phyloP scores from a whole-genome alignment of 257 asterid species.

The Ophiorrhiza pumila region DNA sequence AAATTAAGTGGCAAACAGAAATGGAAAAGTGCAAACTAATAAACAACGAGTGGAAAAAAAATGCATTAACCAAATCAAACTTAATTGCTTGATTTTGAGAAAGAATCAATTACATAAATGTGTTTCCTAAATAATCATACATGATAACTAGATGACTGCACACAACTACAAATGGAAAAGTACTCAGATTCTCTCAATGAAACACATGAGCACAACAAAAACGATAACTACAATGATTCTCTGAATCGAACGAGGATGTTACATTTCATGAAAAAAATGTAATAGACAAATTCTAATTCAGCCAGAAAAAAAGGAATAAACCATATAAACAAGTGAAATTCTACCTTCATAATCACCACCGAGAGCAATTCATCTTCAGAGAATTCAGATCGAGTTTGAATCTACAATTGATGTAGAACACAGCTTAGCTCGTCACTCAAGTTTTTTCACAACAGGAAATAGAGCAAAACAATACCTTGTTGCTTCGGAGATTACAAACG shows the following conservation, averaged over 20 bases:
- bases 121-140: not conserved
- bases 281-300: not conserved
- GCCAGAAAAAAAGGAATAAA: conserved; percentile 10
- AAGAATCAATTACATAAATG: not conserved
- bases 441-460: conserved; percentile 3
- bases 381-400: conserved; percentile 87
- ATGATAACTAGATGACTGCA: not conserved
- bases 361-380: conserved; percentile 96
- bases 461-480: conserved; percentile 48
- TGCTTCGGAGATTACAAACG: conserved; percentile 90
- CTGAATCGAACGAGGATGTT: not conserved
- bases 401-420: conserved; percentile 34
- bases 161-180: not conserved
- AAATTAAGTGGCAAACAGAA: not conserved
- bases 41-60: no score
- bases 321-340: conserved; percentile 16
- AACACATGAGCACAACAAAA: not conserved
- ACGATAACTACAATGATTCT: not conserved
- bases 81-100: not conserved
- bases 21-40: no score
- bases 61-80: not conserved
- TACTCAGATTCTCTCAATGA: not conserved
- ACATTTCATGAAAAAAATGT: not conserved
- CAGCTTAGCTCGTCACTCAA: not conserved
- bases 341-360: conserved; percentile 87